These are phyloP conservation scores for Hypoxylon rickii DNA, from an alignment of 495 filamentous ascomycete genomes.

Conservation along the genomic window DNA sequence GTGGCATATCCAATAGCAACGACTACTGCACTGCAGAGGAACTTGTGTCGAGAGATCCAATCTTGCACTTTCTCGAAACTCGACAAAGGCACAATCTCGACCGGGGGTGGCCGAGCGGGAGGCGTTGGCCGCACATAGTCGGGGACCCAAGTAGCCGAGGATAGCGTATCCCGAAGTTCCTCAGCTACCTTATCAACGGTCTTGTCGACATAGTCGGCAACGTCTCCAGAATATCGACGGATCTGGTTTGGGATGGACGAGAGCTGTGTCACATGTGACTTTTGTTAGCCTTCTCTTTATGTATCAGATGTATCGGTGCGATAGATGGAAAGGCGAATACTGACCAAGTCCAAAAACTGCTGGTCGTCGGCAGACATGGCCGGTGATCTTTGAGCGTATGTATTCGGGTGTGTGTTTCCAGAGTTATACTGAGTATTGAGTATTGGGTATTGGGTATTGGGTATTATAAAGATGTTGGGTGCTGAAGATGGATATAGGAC, in stretches of 20 bases:
- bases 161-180: conserved; percentile 64
- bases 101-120: conserved; percentile 50
- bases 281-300: conserved; percentile 15
- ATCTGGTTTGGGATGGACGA: conserved; percentile 74
- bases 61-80: conserved; percentile 45
- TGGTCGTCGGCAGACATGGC: conserved; percentile 66
- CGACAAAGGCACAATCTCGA: conserved; percentile 40
- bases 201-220: conserved; percentile 77
- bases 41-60: conserved; percentile 73
- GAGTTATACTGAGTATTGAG: background rate
- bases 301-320: background rate
- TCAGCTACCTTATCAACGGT: conserved; percentile 72
- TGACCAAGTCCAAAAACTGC: conserved; percentile 64
- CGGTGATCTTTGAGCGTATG: background rate
- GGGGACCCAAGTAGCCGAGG: conserved; percentile 70
- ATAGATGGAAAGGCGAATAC: conserved; percentile 29
- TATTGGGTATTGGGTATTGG: background rate
- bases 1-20: conserved; percentile 69
- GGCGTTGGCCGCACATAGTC: conserved; percentile 65
- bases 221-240: conserved; percentile 62
- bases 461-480: no score
- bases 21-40: conserved; percentile 68
- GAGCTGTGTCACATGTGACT: conserved; percentile 55
- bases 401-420: conserved; percentile 1
- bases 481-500: no score